Evolutionary conservation across 148 eudicot species (phyloP), one percentile per base, ranked within the genome.

Genomic region (Rhododendron vialii): DNA sequence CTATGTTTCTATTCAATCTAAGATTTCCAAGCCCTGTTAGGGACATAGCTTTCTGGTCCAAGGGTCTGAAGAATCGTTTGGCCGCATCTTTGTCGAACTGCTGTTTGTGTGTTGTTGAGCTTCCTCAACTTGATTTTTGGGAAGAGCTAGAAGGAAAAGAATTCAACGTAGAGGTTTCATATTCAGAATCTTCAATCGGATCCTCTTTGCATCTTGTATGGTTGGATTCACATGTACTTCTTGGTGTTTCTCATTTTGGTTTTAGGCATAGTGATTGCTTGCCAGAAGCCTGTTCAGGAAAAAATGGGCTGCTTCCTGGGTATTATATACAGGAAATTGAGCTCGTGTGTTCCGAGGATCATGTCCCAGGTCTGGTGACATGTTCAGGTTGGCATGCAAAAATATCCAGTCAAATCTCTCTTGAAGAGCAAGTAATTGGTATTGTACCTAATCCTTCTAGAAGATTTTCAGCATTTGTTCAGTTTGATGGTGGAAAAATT

Each of bases 81-180:
- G 99, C 96, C 77, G 95, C 92, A 82, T 93, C 89, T 88, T 86
- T 97, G 91, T 93, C 99, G 22, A 93, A 92, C 86, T 95, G 95
- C 84, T 86, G 91, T 82, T 90, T 97, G 80, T 90, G 94, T 91
- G 85, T 95, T 87, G 91, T 88, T 55, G 98, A 93, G 90, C 92
- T 97, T 95, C 98, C 99, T 74, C 76, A 84, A 67, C 89, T 97
- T 82, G 92, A 93, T 81, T 76, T 78, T 57, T 97, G 98, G 98
- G 98, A 94, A 83, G 98, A 93, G 76, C 91, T 97, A 84, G 99
- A 97, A 86, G 98, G 95, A 41, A 92, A 93, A 87, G 92, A 86
- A 84, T 92, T 93, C 84, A 45, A 26, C 45, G 86, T 97, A 86
- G 95, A 94, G 88, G 87, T 92, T 89, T 88, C 89, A 24, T 78